Percentiles rank a stretch among this genome's conserved stretches.
Evolutionary conservation across 2,329 filamentous ascomycete genomes (phyloP).

Genomic region (Neopestalotiopsis sp.): DNA sequence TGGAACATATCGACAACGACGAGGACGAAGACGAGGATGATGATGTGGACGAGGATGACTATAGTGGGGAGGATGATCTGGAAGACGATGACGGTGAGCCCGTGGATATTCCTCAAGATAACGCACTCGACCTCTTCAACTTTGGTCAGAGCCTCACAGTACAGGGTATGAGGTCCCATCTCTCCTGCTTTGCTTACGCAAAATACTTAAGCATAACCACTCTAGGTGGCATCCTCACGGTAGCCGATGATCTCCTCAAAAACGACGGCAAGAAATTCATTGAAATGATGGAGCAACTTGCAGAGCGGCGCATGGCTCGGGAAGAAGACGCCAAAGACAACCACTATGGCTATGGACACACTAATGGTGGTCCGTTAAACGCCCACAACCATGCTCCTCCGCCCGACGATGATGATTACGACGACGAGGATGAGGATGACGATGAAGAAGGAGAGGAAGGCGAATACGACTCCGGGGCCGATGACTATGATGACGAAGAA

Average conservation of each 20-base stretch:
- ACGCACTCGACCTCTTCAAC: constrained; percentile 87
- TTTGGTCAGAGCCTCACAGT: constrained; percentile 98
- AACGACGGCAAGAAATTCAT: constrained; percentile 99
- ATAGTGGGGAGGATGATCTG: constrained; percentile 51
- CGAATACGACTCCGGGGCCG: constrained; percentile 66
- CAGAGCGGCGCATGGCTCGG: constrained; percentile 94
- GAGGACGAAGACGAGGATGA: constrained; percentile 62
- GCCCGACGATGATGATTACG: constrained; percentile 77
- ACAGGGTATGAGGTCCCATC: constrained; percentile 63
- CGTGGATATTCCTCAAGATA: constrained; percentile 61
- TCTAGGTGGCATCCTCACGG: constrained; percentile 94
- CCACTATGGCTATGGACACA: constrained; percentile 62
- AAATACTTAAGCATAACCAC: constrained; percentile 40
- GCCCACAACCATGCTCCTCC: constrained; percentile 72
- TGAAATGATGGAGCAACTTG: constrained; percentile 99
- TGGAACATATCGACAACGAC: constrained; percentile 66
- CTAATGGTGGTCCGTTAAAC: constrained; percentile 63
- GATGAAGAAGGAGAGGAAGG: constrained; percentile 70
- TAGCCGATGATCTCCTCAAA: constrained; percentile 96
- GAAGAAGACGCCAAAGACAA: constrained; percentile 82
- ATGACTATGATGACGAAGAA: constrained; percentile 77
- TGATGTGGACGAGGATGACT: constrained; percentile 49
- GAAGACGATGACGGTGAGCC: constrained; percentile 58
- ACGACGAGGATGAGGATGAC: constrained; percentile 67
- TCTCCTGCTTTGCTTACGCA: constrained; percentile 25